Evolutionary conservation across 108 stramenopile genomes (phyloP).

Genomic region (Skeletonema marinoi): DNA sequence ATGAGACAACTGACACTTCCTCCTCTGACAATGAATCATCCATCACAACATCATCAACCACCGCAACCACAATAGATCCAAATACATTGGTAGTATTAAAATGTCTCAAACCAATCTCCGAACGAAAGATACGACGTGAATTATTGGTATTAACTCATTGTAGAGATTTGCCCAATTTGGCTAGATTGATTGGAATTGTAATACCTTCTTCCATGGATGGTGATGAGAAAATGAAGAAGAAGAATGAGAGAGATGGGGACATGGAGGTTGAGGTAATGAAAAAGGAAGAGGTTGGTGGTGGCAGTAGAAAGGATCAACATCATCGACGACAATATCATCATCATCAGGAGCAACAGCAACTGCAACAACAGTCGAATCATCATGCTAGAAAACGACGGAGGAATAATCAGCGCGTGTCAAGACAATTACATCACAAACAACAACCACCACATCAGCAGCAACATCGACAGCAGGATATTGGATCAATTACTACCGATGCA

Average conservation of each 20-base stretch:
- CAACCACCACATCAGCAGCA: not conserved
- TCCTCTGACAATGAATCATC: constrained; percentile 11
- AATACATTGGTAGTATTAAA: constrained; percentile 64
- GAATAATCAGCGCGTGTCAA: not conserved
- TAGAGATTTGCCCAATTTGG: constrained; percentile 71
- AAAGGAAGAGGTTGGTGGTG: not conserved
- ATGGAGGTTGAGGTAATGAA: not conserved
- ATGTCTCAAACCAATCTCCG: constrained; percentile 84
- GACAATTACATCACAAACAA: not conserved
- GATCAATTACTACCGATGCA: constrained; percentile 20
- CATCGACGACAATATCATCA: not conserved
- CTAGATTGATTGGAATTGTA: constrained; percentile 56
- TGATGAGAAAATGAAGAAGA: not conserved
- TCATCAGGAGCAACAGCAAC: not conserved
- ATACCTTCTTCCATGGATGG: constrained; percentile 41
- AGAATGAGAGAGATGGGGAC: constrained; percentile 2
- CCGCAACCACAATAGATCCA: not conserved
- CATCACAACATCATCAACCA: not conserved
- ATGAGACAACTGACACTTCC: constrained; percentile 3
- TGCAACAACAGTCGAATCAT: not conserved
- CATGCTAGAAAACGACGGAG: not conserved
- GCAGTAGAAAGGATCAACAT: not conserved
- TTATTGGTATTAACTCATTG: constrained; percentile 72
- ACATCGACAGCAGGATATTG: constrained; percentile 13
- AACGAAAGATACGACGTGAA: constrained; percentile 85